A percentile compares a stretch with the other conserved stretches of the same genome.
Evolutionary conservation across 2,329 filamentous ascomycete species (phyloP).

Genomic region (Venturia aucupariae): DNA sequence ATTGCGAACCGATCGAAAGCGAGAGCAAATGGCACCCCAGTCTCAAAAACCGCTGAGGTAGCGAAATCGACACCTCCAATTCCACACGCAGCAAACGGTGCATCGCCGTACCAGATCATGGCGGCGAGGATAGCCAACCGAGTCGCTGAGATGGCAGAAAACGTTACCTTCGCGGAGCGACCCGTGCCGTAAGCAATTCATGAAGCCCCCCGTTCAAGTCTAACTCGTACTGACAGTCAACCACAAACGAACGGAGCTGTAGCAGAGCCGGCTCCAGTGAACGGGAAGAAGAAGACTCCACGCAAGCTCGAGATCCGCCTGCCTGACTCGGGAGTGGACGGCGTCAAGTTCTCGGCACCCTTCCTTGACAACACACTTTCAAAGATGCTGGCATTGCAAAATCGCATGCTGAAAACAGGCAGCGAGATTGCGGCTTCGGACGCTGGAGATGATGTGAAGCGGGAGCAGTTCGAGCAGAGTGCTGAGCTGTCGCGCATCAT

Average conservation of each 20-base stretch:
- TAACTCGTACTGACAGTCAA: background rate
- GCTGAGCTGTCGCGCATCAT: constrained; percentile 42
- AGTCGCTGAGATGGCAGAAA: constrained; percentile 44
- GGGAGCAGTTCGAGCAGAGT: constrained; percentile 41
- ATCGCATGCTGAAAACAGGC: constrained; percentile 40
- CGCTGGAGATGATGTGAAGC: constrained; percentile 38
- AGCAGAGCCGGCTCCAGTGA: background rate
- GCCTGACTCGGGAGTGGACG: constrained; percentile 26
- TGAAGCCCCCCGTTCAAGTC: background rate
- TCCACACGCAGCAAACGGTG: constrained; percentile 17
- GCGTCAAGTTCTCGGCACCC: constrained; percentile 41
- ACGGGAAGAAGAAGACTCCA: constrained; percentile 31
- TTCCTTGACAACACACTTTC: constrained; percentile 44
- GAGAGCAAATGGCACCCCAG: background rate
- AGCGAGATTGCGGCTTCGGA: constrained; percentile 37
- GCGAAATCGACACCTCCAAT: constrained; percentile 13
- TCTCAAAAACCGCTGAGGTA: constrained; percentile 8
- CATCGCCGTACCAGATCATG: constrained; percentile 43
- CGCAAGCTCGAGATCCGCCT: constrained; percentile 43
- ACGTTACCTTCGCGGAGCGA: constrained; percentile 34
- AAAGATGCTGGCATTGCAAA: constrained; percentile 41
- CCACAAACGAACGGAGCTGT: background rate
- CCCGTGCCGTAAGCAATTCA: constrained; percentile 20
- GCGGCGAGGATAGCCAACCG: constrained; percentile 41
- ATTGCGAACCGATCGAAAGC: constrained; percentile 2